Base-by-base conservation (phyloP, 139 green algal genomes). In the Desmodesmus armatus region DNA sequence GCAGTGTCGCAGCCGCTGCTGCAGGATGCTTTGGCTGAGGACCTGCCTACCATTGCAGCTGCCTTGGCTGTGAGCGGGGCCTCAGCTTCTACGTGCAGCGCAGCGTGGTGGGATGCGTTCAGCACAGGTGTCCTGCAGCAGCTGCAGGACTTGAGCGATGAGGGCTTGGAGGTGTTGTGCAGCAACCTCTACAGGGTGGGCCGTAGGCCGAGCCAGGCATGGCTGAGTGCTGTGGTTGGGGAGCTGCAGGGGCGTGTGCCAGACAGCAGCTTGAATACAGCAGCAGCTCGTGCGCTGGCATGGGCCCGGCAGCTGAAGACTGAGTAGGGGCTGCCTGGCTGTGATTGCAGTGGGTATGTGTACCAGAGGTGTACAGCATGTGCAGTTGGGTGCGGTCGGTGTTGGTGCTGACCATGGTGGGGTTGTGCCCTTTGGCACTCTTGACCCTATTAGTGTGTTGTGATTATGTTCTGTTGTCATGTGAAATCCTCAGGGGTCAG, bases 111-210 rank as follows among this genome's bases (percentile, higher is more conserved):
- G 76, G 27, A 39, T 23, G 25, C 29, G 76, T 72, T 60, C 76
- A n/a, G 53, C 13, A 19, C 71, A 25, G 53, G 37, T 19, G 37
- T 82, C 39, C 76, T 35, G 76, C 40, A 44, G 49, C 47, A 58
- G 55, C 21, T 82, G 76, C 31, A 41, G 25, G 2, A 37, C 7
- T n/a, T 71, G 35, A 82, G 25, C 3, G 76, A 71, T 25, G 37
- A 82, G 76, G 37, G 72, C 37, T 37, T 82, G 19, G 76, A 82
- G 47, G 41, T 23, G 29, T 40, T 82, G 17, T 43, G 41, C 55
- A 39, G n/a, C 27, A 49, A 25, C 1, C 29, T 82, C 37, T 82
- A 72, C 37, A 19, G 55, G 2, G 15, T 71, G 76, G 2, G 76
- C 27, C 39, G 27, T 40, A 37, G 27, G 5, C 53, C 76, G 3